These are phyloP conservation scores for Xylaria sp. DNA, from an alignment of 2,329 filamentous ascomycete genomes.

Conservation along the genomic window DNA sequence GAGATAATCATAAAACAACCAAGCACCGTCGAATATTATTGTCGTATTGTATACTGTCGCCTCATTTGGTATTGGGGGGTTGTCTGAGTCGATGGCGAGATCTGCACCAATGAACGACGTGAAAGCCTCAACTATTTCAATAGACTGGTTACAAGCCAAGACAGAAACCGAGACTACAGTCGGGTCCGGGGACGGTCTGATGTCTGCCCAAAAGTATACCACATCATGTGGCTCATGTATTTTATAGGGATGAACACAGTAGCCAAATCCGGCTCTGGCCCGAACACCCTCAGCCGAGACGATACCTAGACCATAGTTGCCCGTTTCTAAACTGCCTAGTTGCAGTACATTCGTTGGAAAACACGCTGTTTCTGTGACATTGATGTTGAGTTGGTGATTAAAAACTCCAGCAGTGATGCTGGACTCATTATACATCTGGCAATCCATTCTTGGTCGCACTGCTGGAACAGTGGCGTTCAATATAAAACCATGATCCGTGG, in stretches of 20 bases:
- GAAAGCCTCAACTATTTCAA: conserved; percentile 2
- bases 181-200: conserved; percentile 39
- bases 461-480: conserved; percentile 14
- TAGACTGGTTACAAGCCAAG: conserved; percentile 40
- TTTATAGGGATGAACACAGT: neutral
- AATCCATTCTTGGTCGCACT: conserved; percentile 39
- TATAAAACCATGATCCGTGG: neutral
- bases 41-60: neutral
- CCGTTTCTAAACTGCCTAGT: neutral
- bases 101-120: neutral
- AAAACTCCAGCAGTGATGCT: conserved; percentile 33
- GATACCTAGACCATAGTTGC: too few species aligned
- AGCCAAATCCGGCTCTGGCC: neutral
- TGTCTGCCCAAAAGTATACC: conserved; percentile 11
- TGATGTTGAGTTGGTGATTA: neutral
- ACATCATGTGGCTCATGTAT: neutral
- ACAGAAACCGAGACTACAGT: conserved; percentile 49
- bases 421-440: conserved; percentile 51
- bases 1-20: neutral
- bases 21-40: too few species aligned
- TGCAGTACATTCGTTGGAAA: neutral
- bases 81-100: neutral
- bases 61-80: neutral
- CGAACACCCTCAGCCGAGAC: neutral
- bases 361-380: neutral